These are phyloP conservation scores for Diaporthe caulivora DNA, from an alignment of 2,329 filamentous ascomycete genomes.

Conservation along the genomic window DNA sequence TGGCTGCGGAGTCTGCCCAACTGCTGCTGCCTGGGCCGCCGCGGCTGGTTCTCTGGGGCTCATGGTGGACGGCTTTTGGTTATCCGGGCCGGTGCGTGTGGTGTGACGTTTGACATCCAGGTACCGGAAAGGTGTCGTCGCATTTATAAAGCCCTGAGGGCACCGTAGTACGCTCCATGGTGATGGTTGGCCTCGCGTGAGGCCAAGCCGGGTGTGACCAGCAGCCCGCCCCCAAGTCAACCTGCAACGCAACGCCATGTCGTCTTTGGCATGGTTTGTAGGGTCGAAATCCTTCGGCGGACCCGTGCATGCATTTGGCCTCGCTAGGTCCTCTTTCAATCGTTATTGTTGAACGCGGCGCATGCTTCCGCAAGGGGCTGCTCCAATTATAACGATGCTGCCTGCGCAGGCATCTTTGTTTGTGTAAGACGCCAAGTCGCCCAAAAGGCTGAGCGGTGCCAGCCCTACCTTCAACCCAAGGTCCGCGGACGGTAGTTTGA, in stretches of 20 bases:
- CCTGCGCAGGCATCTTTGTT: background rate
- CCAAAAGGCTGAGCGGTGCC: background rate
- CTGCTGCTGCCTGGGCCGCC: background rate
- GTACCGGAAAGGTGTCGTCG: background rate
- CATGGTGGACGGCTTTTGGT: background rate
- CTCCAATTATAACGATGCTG: background rate
- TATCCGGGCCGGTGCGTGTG: background rate
- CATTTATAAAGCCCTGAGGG: background rate
- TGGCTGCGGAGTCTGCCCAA: too few relatives aligned
- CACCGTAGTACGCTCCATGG: background rate
- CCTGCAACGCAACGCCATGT: slow-evolving; percentile 1
- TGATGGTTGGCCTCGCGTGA: background rate
- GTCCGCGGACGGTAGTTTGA: background rate
- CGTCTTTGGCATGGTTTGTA: background rate
- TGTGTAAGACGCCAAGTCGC: background rate
- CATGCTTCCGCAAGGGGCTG: background rate
- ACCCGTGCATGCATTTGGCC: background rate
- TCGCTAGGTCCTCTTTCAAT: background rate
- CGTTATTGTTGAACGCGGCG: background rate
- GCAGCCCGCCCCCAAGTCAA: background rate
- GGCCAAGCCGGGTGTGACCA: background rate
- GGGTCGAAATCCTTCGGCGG: background rate
- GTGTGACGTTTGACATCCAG: background rate
- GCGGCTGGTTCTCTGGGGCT: background rate
- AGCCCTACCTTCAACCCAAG: too few relatives aligned